These are phyloP conservation scores for Phyllosticta paracitricarpa DNA, from an alignment of 2,329 filamentous ascomycete genomes.

Conservation along the genomic window DNA sequence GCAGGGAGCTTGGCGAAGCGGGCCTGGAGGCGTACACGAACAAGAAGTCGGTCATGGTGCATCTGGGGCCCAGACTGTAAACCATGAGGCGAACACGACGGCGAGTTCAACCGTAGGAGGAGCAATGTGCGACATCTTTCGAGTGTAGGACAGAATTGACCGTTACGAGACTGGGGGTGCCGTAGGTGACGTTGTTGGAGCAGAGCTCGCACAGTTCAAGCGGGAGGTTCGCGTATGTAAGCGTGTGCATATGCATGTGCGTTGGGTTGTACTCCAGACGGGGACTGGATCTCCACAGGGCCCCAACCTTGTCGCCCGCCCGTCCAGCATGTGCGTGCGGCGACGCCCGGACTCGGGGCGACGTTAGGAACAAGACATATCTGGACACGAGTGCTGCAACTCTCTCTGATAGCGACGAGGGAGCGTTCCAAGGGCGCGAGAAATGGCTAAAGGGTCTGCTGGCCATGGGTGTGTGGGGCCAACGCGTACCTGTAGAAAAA, in stretches of 20 bases:
- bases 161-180: no score
- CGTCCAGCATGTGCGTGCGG: not conserved
- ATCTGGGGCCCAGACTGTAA: slow-evolving; percentile 35
- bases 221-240: not conserved
- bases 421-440: not conserved
- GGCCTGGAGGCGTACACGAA: slow-evolving; percentile 53
- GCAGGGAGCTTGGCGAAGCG: slow-evolving; percentile 50
- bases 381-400: not conserved
- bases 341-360: not conserved
- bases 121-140: no score
- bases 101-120: not conserved
- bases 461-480: not conserved
- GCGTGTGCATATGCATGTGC: not conserved
- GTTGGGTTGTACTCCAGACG: not conserved
- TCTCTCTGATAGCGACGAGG: not conserved
- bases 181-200: not conserved
- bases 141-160: no score
- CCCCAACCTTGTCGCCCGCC: not conserved
- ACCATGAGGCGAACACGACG: not conserved
- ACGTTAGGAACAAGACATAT: not conserved
- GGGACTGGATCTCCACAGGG: not conserved
- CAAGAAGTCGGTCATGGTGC: slow-evolving; percentile 44
- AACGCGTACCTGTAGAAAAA: not conserved
- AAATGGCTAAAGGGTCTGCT: no score
- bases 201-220: not conserved